Base-by-base conservation (phyloP, 306 rosid species). In the Arachis stenosperma region DNA sequence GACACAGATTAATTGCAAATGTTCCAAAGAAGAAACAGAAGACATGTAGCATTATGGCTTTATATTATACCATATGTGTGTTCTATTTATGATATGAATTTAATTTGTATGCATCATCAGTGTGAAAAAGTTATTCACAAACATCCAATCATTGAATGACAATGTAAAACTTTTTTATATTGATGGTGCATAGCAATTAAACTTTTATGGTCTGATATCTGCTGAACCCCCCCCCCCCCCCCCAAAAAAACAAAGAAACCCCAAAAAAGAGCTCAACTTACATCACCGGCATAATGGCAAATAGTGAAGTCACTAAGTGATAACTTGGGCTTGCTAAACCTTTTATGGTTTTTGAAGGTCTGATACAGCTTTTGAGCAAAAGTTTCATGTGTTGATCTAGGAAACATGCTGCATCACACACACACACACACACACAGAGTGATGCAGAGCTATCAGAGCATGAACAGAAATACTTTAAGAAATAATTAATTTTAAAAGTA, bases 281-380 rank as follows among this genome's bases (percentile, higher is more conserved):
- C 97, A 75, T 91, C 96, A 70, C 97, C 97, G 56, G 97, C 97
- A 65, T 91, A 91, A 86, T 91, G 97, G 81, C 79, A 73, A 89
- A 91, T 89, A 73, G 97, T 89, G 84, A 91, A 91, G 86, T 89
- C 96, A 71, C 82, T 91, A 5, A 70, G 90, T 0, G 97, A 68
- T 72, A 91, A 74, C 81, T 89, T 91, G 46, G 97, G 97, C 77
- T 91, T 91, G 84, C 72, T 77, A 73, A 91, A 91, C 76, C 92
- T 89, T 72, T 79, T 83, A 64, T 91, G 97, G 73, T 87, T 87
- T 84, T 87, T 89, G 86, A 84, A 91, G 75, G 97, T 91, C 75
- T 89, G 95, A 66, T 91, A 91, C 60, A 91, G 80, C 90, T 89
- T 91, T 63, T 91, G 95, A 41, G 92, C 87, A 79, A 91, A 89